Conservation (phyloP, 441 rosid species). For the Brassica hybrid region DNA sequence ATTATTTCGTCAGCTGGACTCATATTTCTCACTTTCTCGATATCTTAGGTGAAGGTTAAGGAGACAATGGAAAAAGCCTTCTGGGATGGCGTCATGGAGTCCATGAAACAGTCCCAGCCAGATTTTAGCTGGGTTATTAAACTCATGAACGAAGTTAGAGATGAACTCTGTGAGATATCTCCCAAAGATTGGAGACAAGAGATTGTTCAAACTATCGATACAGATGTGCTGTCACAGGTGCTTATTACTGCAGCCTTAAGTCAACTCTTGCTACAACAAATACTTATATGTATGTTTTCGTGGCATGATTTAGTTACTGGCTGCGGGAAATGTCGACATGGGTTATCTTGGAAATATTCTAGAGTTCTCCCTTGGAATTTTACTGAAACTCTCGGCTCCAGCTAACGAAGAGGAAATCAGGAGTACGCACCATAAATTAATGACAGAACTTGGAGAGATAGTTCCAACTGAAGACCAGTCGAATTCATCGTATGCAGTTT, state of each 20-base stretch:
- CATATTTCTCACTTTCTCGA: neutral
- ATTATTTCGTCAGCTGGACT: neutral
- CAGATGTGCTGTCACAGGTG: conserved; percentile 82
- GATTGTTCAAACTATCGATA: conserved; percentile 74
- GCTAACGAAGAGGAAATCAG: conserved; percentile 75
- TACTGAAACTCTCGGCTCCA: conserved; percentile 82
- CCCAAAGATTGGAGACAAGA: conserved; percentile 82
- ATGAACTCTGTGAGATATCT: conserved; percentile 85
- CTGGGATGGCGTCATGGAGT: conserved; percentile 84
- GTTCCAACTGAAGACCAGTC: conserved; percentile 55
- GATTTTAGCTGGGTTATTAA: conserved; percentile 67
- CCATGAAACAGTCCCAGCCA: conserved; percentile 64
- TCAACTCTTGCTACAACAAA: conserved; percentile 18
- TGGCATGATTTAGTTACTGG: conserved; percentile 58
- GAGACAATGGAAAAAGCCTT: conserved; percentile 85
- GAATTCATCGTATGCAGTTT: conserved; percentile 53
- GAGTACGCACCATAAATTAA: conserved; percentile 54
- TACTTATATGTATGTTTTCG: conserved; percentile 6
- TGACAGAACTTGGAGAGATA: conserved; percentile 68
- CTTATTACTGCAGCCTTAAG: neutral
- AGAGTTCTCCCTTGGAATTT: conserved; percentile 70
- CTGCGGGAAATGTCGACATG: conserved; percentile 72
- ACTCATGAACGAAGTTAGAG: conserved; percentile 90
- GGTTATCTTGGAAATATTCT: conserved; percentile 77
- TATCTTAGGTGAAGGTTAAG: conserved; percentile 65